These are phyloP conservation scores for Urtica urens DNA, from an alignment of 306 rosid genomes.

Conservation along the genomic window DNA sequence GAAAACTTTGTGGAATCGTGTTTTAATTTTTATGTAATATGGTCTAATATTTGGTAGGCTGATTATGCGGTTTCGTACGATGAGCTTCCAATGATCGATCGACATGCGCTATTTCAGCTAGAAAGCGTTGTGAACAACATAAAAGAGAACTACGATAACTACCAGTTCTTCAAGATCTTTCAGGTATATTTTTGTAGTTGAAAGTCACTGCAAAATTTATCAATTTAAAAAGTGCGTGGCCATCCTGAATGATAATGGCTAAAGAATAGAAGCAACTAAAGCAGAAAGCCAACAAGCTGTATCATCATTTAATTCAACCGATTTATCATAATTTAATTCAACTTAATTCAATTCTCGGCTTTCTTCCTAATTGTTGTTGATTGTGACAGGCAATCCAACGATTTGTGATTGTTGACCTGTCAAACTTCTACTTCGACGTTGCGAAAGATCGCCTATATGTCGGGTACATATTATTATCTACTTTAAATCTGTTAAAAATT, in stretches of 20 bases:
- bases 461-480: too few species aligned
- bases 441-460: constrained; percentile 98
- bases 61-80: constrained; percentile 54
- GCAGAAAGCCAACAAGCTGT: too few species aligned
- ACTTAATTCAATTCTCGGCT: neutral
- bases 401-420: constrained; percentile 87
- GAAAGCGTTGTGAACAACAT: constrained; percentile 67
- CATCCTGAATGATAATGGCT: too few species aligned
- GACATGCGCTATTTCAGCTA: constrained; percentile 80
- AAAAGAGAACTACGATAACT: constrained; percentile 71
- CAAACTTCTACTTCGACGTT: constrained; percentile 86
- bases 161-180: constrained; percentile 92
- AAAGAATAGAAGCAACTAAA: too few species aligned
- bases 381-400: constrained; percentile 95
- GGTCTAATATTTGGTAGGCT: constrained; percentile 62
- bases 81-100: constrained; percentile 87
- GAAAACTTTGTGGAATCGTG: too few species aligned
- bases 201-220: neutral
- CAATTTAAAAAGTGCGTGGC: neutral
- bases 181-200: constrained; percentile 40
- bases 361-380: too few species aligned
- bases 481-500: too few species aligned
- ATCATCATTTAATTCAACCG: neutral
- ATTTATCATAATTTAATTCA: constrained; percentile 2
- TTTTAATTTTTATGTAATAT: too few species aligned